Evolutionary conservation across 2,329 filamentous ascomycete genomes (phyloP).

Genomic region (Colletotrichum sp.): DNA sequence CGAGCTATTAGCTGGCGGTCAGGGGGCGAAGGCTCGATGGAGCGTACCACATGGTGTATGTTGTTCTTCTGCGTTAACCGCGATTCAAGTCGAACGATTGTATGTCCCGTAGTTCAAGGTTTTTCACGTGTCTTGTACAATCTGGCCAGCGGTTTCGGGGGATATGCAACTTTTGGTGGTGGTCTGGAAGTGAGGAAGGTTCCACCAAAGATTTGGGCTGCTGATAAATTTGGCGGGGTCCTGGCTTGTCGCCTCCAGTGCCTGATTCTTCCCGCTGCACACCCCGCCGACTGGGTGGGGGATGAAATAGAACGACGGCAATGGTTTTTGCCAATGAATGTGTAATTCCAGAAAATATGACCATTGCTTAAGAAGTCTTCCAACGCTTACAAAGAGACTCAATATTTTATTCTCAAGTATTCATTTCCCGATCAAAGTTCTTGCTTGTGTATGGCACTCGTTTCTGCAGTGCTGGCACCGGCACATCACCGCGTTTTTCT

Average conservation of each 20-base stretch:
- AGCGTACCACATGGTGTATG: constrained; percentile 41
- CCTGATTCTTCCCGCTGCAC: constrained; percentile 2
- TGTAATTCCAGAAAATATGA: background rate
- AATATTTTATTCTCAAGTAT: background rate
- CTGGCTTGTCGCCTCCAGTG: background rate
- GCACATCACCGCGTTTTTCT: background rate
- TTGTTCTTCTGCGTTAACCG: background rate
- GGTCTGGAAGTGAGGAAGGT: background rate
- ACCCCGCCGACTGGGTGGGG: background rate
- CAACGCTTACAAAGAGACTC: background rate
- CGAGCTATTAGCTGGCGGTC: background rate
- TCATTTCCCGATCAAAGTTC: background rate
- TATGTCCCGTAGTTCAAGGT: background rate
- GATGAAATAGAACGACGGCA: background rate
- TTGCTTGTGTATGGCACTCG: background rate
- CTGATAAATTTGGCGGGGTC: constrained; percentile 24
- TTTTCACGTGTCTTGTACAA: background rate
- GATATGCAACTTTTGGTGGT: background rate
- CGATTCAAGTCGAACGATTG: background rate
- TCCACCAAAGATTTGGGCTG: constrained; percentile 14
- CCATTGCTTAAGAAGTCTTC: background rate
- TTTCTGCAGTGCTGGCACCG: background rate
- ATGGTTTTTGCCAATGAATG: background rate
- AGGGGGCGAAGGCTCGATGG: background rate
- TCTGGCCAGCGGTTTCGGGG: background rate